Evolutionary conservation across 2,329 filamentous ascomycete species (phyloP), one percentile per base, ranked within the genome.

Genomic region (Byssochlamys sp.): DNA sequence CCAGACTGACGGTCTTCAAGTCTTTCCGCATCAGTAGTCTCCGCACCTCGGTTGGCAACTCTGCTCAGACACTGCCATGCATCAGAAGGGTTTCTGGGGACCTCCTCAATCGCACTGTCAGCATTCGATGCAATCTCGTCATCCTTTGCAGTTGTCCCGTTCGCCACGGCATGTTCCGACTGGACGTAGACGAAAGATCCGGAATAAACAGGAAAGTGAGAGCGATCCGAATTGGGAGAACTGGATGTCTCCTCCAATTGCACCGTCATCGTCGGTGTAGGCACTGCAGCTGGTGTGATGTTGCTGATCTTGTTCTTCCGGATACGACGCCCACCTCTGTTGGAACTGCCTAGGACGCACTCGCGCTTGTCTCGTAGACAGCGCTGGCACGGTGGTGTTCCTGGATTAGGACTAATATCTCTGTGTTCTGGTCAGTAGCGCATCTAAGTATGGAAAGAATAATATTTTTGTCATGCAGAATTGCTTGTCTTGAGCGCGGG

Each of bases 291-390:
- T 1, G 69, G 67, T 1, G 69, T 70, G 49, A 71, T 67, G 39
- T 69, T 67, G 54, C 72, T 69, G 52, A 71, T 70, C 61, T 72
- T 76, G 65, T 80, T 81, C 65, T 81, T 82, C 55, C 81, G 78
- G 58, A 84, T 77, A 52, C 82, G 77, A 57, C 81, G 76, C 12
- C 82, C 82, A 52, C 82, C 82, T 56, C 82, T 78, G 65, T 84
- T 84, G 53, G 80, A 83, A 51, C 79, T 79, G 6, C 81, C 82
- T 24, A 84, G 75, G 10, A 84, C 76, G 66, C 82, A 85, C 59
- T 84, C 81, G 55, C 81, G 79, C 57, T 77, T 75, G 61, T 84
- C 81, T 62, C 79, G 78, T 60, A 80, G 77, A 69, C 82, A 85
- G 56, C 82, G 74, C 55, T 81, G 77, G 62, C 82, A 85, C 27